Conservation (phyloP, 345 rosid genomes). For the Populus ilicifolia region DNA sequence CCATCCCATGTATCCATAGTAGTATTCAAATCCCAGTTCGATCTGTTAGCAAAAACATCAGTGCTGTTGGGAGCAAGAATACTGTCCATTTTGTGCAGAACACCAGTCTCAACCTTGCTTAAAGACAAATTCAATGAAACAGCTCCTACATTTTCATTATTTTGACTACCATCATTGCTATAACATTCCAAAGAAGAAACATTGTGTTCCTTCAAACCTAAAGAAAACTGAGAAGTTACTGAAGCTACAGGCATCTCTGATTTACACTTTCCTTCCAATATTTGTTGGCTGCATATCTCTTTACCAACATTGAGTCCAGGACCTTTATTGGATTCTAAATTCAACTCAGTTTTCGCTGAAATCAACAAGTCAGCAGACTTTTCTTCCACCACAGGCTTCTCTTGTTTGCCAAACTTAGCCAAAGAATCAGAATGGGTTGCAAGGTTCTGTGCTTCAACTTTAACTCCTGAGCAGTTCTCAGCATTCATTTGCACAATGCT, state of each 20-base stretch:
- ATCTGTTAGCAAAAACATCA: constrained; percentile 38
- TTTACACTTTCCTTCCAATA: constrained; percentile 22
- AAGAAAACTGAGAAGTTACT: constrained; percentile 31
- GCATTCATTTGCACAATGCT: constrained; percentile 7
- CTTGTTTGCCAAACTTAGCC: constrained; percentile 17
- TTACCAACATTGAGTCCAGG: constrained; percentile 18
- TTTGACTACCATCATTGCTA: constrained; percentile 24
- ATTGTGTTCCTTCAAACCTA: constrained; percentile 25
- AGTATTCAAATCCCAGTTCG: constrained; percentile 83
- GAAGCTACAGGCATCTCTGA: constrained; percentile 23
- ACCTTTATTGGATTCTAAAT: constrained; percentile 22
- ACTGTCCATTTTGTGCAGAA: constrained; percentile 16
- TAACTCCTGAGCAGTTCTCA: constrained; percentile 20
- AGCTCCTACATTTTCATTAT: constrained; percentile 26
- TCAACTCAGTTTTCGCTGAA: constrained; percentile 30
- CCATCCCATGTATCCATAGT: constrained; percentile 86
- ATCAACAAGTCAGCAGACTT: constrained; percentile 13
- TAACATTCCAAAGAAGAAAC: constrained; percentile 18
- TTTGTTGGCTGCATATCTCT: constrained; percentile 20
- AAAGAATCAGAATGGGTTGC: constrained; percentile 23
- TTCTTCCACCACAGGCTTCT: constrained; percentile 25
- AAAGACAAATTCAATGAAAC: constrained; percentile 49
- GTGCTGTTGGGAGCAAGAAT: constrained; percentile 18
- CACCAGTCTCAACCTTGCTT: constrained; percentile 37
- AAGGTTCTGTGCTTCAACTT: constrained; percentile 31